Conservation (phyloP, 2,329 filamentous ascomycete species). For the Penicillium sp. region DNA sequence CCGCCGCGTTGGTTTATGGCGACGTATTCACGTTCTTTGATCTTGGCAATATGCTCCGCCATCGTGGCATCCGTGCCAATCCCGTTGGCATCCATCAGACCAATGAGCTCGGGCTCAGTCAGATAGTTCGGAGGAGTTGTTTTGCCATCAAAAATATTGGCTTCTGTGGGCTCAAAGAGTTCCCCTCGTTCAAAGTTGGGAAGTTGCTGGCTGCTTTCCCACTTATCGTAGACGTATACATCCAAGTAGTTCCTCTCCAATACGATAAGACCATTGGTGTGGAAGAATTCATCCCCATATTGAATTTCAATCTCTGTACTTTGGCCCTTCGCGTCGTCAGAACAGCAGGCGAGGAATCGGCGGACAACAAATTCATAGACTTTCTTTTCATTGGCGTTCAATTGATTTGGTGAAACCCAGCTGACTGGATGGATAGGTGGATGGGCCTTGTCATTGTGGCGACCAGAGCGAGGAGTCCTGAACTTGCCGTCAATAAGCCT, state of each 20-base stretch:
- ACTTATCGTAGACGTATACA: constrained; percentile 94
- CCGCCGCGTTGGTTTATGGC: constrained; percentile 57
- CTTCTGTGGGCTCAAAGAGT: constrained; percentile 81
- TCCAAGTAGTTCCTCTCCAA: constrained; percentile 89
- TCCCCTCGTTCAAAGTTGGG: constrained; percentile 79
- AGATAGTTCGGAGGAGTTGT: constrained; percentile 81
- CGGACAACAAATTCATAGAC: constrained; percentile 92
- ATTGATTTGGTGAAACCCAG: constrained; percentile 63
- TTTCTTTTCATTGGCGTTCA: constrained; percentile 65
- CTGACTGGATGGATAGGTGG: constrained; percentile 94
- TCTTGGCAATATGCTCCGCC: constrained; percentile 97
- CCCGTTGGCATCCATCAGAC: constrained; percentile 96
- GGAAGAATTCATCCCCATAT: constrained; percentile 81
- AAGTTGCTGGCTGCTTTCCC: constrained; percentile 81
- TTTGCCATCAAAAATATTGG: constrained; percentile 85
- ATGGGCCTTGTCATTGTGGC: constrained; percentile 93
- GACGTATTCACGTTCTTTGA: constrained; percentile 86
- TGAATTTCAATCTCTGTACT: constrained; percentile 79
- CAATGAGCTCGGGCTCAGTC: constrained; percentile 92
- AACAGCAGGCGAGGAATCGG: constrained; percentile 92
- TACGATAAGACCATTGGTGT: constrained; percentile 78
- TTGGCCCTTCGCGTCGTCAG: constrained; percentile 85
- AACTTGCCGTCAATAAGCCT: constrained; percentile 72
- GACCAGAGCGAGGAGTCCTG: constrained; percentile 74
- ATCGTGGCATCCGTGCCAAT: constrained; percentile 98